Conservation (phyloP, 164 flowering plant genomes). For the Macadamia tetraphylla region DNA sequence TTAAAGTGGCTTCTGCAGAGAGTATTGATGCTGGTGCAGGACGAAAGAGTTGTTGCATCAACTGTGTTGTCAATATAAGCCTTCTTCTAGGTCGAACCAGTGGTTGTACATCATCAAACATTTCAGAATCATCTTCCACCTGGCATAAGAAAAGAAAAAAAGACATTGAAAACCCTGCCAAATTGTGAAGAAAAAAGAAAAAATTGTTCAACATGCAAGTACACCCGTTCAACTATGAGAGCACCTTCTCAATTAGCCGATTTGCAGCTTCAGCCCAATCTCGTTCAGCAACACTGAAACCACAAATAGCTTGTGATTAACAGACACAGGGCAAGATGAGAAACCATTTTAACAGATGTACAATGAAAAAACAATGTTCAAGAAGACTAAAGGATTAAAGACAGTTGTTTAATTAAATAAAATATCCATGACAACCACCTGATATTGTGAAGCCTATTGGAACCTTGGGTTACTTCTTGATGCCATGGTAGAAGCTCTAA, state of each 20-base stretch:
- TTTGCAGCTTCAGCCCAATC: conserved; percentile 50
- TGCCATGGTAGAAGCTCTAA: conserved; percentile 41
- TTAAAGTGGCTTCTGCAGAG: conserved; percentile 31
- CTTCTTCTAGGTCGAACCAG: conserved; percentile 37
- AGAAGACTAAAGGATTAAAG: not conserved
- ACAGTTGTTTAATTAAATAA: not conserved
- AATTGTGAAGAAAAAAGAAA: not conserved
- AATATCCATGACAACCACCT: conserved; percentile 29
- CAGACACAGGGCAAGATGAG: not conserved
- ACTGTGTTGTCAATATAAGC: conserved; percentile 50
- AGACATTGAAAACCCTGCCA: conserved; percentile 4
- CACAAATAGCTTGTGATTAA: conserved; percentile 6
- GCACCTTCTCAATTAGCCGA: conserved; percentile 45
- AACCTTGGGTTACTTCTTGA: conserved; percentile 31
- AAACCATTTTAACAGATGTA: not conserved
- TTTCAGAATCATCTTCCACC: conserved; percentile 44
- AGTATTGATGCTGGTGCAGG: conserved; percentile 44
- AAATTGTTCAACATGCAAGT: not conserved
- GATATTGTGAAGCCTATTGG: conserved; percentile 25
- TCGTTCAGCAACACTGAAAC: conserved; percentile 39
- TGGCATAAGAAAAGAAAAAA: conserved; percentile 12
- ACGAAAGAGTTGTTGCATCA: conserved; percentile 48
- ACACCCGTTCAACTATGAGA: conserved; percentile 10
- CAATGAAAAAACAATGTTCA: not conserved
- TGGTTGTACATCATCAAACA: conserved; percentile 29